Base-by-base conservation (phyloP, 768 basidiomycete species). In the Wakefieldia striispora region DNA sequence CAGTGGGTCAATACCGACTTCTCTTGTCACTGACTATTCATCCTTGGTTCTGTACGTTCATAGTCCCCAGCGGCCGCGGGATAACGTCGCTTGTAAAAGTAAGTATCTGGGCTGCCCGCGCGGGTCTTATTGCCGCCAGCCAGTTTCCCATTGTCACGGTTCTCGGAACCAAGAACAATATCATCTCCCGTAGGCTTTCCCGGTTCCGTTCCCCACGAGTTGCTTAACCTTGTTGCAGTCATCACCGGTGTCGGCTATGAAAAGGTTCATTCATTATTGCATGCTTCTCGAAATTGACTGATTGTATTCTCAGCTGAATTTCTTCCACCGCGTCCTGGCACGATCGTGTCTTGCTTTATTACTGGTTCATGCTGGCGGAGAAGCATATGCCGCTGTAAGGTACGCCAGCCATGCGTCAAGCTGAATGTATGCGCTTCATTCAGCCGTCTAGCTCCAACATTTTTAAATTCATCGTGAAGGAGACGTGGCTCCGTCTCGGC, bases 121-220 rank as follows among this genome's bases (percentile, higher is more conserved):
- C 66, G 5, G 69, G 57, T 1, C 20, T 58, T 2, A 43, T 74
- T 19, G 71, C 71, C 1, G 61, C 65, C 3, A 63, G 59, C 19
- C 75, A 79, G 55, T 54, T 74, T 5, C 72, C 75, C 3, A 57
- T 79, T 4, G 69, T 78, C 47, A 68, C 75, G 0, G 75, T 67
- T 5, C 68, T 80, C 3, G 76, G 75, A 0, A 75, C 72, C 13
- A 80, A 80, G 65, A 75, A 80, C 59, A 80, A 80, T 39, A 9
- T 73, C 26, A 66, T 80, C 20, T 69, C 73, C 7, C 35, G 73
- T 72, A 39, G 7, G 70, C 51, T 6, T 12, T 5, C 12, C n/a
- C 26, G 2, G 10, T 6, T 20, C 6, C 1, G 2, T 33, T 3
- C 19, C 11, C 11, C 9, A 11, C 6, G 6, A 19, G 8, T 35